Percentiles rank a stretch among this genome's conserved stretches.
phyloP scores from a whole-genome alignment of 257 asterid genomes.

The Solanum commersonii region DNA sequence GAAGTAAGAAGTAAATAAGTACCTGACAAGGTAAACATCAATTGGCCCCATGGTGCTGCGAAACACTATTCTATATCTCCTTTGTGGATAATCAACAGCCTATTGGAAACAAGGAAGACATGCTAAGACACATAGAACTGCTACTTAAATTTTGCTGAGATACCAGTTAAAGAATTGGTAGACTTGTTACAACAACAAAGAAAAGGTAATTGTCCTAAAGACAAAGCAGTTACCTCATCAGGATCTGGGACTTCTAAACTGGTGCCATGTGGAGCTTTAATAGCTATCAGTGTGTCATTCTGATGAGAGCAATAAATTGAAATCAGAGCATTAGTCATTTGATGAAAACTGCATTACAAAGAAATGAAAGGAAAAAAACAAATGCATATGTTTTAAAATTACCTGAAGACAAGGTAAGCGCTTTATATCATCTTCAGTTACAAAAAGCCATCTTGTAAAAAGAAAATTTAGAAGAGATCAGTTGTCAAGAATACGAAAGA shows the following conservation, averaged over 20 bases:
- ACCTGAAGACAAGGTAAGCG: slow-evolving; percentile 87
- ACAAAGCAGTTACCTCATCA: slow-evolving; percentile 53
- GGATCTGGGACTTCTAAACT: slow-evolving; percentile 96
- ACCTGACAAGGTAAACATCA: slow-evolving; percentile 91
- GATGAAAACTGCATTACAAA: background rate
- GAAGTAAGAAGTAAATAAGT: background rate
- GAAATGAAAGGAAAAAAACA: background rate
- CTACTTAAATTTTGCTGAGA: background rate
- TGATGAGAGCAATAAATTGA: slow-evolving; percentile 13
- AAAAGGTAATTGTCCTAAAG: background rate
- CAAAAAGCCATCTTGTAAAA: slow-evolving; percentile 66
- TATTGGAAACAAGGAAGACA: slow-evolving; percentile 13
- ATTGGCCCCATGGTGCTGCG: slow-evolving; percentile 90
- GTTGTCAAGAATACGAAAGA: background rate
- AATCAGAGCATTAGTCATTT: background rate
- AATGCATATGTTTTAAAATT: background rate
- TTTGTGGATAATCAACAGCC: slow-evolving; percentile 87
- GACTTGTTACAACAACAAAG: background rate
- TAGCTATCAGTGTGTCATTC: slow-evolving; percentile 87
- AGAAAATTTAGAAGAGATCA: background rate
- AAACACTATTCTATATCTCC: slow-evolving; percentile 68
- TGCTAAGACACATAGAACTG: background rate
- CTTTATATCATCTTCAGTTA: slow-evolving; percentile 86
- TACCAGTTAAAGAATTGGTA: background rate
- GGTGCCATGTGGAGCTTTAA: slow-evolving; percentile 97